Base-by-base conservation (phyloP, 2,329 filamentous ascomycete genomes). In the Pyrenophora tritici-repentis region DNA sequence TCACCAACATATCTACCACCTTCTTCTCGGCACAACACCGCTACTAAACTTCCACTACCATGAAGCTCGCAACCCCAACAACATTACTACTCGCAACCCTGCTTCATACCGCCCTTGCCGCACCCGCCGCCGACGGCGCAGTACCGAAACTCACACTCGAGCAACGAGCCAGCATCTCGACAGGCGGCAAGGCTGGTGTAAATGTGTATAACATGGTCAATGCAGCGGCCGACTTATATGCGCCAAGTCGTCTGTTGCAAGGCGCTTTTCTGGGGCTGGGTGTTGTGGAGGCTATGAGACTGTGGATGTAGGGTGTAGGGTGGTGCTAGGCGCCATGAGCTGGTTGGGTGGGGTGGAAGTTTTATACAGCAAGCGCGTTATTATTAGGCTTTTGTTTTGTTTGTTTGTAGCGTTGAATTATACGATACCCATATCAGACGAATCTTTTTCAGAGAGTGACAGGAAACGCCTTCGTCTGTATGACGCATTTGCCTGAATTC, bases 241-340 rank as follows among this genome's bases (percentile, higher is more conserved):
- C 56, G 4, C 58, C 67, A 13, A 70, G 50, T 47, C 61, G 49
- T 24, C 46, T 52, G 2, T 50, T 73, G 10, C 56, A 70, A 36
- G 47, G 66, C 3, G 61, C 60, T 40, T 66, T 63, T 2, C 22
- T 72, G 17, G 58, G 68, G 1, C 41, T 72, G 5, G 68, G 68
- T 1, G 54, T 67, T 32, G 46, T 64, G 12, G 63, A 66, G 38
- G 36, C 61, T 36, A 55, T 59, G 2, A 52, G 58, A 31, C 39
- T 67, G 26, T 67, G 65, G 65, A 52, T 43, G 18, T 67, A 53
- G 42, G 24, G 18, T 2, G 14, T 20, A 20, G 18, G n/a, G 36
- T 24, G 12, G 10, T n/a, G 26, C n/a, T 22, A 10, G 14, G 22
- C n/a, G 5, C 3, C 3, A 20, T 20, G 18, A 3, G 18, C 5